These are phyloP conservation scores for Saprolegnia diclina DNA, from an alignment of 352 stramenopile genomes.

Conservation along the genomic window DNA sequence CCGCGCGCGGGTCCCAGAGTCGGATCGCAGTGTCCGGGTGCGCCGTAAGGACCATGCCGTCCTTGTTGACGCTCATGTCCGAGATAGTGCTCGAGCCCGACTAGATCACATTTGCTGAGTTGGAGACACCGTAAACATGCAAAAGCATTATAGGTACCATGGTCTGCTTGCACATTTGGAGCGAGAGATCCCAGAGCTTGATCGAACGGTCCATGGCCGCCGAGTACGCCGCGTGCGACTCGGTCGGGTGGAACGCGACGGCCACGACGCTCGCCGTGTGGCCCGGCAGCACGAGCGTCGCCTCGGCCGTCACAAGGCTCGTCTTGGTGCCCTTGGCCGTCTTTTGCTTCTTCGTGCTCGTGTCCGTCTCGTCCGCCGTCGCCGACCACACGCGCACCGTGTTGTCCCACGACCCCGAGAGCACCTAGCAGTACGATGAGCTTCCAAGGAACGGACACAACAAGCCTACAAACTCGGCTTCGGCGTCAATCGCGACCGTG, in stretches of 20 bases:
- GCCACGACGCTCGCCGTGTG: slow-evolving; percentile 74
- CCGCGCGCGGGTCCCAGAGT: slow-evolving; percentile 73
- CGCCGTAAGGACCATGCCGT: slow-evolving; percentile 60
- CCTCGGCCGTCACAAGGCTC: slow-evolving; percentile 31
- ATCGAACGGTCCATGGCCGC: slow-evolving; percentile 64
- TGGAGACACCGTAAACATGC: too few relatives aligned
- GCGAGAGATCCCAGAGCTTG: slow-evolving; percentile 72
- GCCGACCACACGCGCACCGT: slow-evolving; percentile 70
- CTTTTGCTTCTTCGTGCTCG: slow-evolving; percentile 68
- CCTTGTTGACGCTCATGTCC: slow-evolving; percentile 57
- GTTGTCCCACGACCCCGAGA: slow-evolving; percentile 81
- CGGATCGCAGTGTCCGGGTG: slow-evolving; percentile 76
- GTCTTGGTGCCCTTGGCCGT: slow-evolving; percentile 18
- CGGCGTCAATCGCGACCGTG: slow-evolving; percentile 38
- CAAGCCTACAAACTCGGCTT: slow-evolving; percentile 1
- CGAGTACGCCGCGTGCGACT: slow-evolving; percentile 53
- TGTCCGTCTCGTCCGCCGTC: slow-evolving; percentile 20
- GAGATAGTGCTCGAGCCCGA: slow-evolving; percentile 70
- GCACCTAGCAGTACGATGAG: too few relatives aligned
- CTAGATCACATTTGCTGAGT: not conserved
- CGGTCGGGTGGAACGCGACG: slow-evolving; percentile 58
- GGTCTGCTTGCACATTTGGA: slow-evolving; percentile 64
- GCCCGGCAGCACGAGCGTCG: slow-evolving; percentile 64
- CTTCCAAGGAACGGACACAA: too few relatives aligned
- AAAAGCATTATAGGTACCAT: slow-evolving; percentile 27